phyloP scores from a whole-genome alignment of 306 rosid genomes.

The Lupinus albus region DNA sequence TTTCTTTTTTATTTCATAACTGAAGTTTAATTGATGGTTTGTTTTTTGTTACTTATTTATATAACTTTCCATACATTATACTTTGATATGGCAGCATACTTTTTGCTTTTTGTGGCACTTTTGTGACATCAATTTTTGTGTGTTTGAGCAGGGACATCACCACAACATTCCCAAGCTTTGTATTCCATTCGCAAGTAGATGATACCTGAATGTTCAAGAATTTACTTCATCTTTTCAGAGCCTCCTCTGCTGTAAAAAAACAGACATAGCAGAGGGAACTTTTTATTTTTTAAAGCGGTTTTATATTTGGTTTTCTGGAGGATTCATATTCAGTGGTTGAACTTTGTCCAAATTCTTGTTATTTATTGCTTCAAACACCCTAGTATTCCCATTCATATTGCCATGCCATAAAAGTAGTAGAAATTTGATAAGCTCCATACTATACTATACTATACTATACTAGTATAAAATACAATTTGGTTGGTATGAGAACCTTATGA shows the following conservation, averaged over 20 bases:
- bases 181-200: slow-evolving; percentile 89
- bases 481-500: too few relatives aligned
- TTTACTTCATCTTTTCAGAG: slow-evolving; percentile 40
- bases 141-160: slow-evolving; percentile 82
- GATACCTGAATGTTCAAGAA: slow-evolving; percentile 58
- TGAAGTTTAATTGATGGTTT: background rate
- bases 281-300: background rate
- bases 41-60: background rate
- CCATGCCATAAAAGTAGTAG: background rate
- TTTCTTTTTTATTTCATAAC: background rate
- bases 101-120: background rate
- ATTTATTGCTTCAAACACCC: slow-evolving; percentile 15
- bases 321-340: background rate
- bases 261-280: slow-evolving; percentile 17
- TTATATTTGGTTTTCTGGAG: slow-evolving; percentile 29
- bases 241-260: slow-evolving; percentile 1
- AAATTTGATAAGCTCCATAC: too few relatives aligned
- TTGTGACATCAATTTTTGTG: slow-evolving; percentile 29
- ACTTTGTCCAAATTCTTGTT: slow-evolving; percentile 3
- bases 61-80: background rate
- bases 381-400: background rate
- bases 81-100: background rate
- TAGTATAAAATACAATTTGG: too few relatives aligned
- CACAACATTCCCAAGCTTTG: slow-evolving; percentile 93
- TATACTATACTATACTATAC: too few relatives aligned